Conservation (phyloP, 2,329 filamentous ascomycete genomes). For the Ceratocystis alfenasii region DNA sequence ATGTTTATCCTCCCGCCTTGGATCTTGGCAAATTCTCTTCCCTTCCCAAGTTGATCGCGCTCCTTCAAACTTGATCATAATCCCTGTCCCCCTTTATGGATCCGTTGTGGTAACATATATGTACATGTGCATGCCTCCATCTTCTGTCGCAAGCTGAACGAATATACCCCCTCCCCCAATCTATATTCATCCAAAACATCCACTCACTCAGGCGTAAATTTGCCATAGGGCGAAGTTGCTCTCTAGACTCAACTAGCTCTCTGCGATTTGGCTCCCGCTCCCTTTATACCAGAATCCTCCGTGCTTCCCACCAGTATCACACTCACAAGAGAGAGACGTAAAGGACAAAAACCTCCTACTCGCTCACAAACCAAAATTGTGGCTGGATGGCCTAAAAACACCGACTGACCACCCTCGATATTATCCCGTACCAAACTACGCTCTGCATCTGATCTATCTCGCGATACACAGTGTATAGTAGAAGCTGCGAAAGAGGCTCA, state of each 20-base stretch:
- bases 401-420: not conserved
- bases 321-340: not conserved
- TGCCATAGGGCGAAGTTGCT: not conserved
- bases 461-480: not conserved
- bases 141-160: slow-evolving; percentile 1
- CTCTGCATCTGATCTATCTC: not conserved
- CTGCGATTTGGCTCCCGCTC: not conserved
- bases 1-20: slow-evolving; percentile 1
- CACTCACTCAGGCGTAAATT: not conserved
- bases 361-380: not conserved
- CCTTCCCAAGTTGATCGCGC: slow-evolving; percentile 1
- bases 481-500: not conserved
- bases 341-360: not conserved
- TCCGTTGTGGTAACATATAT: not conserved
- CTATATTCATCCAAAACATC: not conserved
- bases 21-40: slow-evolving; percentile 2
- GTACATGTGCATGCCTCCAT: not conserved
- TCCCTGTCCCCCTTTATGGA: slow-evolving; percentile 6
- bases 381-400: not conserved
- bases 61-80: not conserved
- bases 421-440: not conserved
- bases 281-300: not conserved
- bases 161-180: not conserved
- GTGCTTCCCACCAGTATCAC: not conserved
- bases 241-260: not conserved